Evolutionary conservation across 139 green algal species (phyloP).

Genomic region (Closterium sp.): DNA sequence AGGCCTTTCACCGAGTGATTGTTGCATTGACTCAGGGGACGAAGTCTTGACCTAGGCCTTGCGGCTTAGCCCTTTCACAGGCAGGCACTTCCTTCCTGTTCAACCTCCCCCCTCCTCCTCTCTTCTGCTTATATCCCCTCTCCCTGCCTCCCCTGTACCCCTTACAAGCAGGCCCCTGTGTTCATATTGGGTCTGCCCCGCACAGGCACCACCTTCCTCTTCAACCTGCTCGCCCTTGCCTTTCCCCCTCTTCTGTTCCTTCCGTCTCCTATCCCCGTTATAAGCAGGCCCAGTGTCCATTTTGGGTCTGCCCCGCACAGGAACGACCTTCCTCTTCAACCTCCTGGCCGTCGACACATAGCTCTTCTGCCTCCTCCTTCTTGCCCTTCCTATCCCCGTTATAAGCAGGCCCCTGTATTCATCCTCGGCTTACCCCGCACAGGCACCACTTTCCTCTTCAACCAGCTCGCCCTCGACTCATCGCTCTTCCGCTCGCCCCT

Average conservation of each 20-base stretch:
- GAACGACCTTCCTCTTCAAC: neutral
- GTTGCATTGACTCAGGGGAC: too few relatives aligned
- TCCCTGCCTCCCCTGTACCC: neutral
- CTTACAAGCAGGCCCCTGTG: neutral
- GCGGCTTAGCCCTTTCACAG: too few relatives aligned
- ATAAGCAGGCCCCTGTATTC: slow-evolving; percentile 1
- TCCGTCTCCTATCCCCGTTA: neutral
- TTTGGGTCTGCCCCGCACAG: slow-evolving; percentile 5
- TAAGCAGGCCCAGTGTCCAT: neutral
- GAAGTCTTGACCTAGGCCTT: too few relatives aligned
- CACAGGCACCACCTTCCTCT: neutral
- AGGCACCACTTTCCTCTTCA: slow-evolving; percentile 4
- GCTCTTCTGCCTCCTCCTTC: neutral
- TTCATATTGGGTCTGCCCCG: slow-evolving; percentile 13
- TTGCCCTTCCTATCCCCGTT: neutral
- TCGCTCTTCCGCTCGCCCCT: neutral
- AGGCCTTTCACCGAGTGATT: too few relatives aligned
- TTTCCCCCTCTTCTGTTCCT: too few relatives aligned
- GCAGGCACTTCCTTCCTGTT: neutral
- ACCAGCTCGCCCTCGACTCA: neutral
- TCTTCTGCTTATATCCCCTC: neutral
- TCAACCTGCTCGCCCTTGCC: neutral
- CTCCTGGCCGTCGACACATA: too few relatives aligned
- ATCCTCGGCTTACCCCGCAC: neutral
- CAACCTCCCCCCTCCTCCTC: too few relatives aligned